phyloP scores from a whole-genome alignment of 805 yeast species.

The Hanseniaspora jakobsenii region DNA sequence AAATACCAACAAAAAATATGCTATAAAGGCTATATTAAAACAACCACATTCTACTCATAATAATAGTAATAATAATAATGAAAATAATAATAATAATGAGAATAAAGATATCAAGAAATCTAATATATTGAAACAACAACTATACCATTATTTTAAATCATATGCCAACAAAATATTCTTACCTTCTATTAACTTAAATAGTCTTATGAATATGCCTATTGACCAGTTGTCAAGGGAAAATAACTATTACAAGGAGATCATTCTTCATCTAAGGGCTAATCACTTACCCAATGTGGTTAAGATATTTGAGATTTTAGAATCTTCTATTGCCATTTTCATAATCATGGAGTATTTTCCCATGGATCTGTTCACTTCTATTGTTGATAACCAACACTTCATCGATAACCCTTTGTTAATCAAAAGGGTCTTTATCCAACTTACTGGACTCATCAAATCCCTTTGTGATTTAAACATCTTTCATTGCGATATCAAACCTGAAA shows the following conservation, averaged over 20 bases:
- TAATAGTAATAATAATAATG: slow-evolving; percentile 4
- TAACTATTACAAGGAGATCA: slow-evolving; percentile 46
- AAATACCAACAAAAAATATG: slow-evolving; percentile 40
- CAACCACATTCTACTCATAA: slow-evolving; percentile 24
- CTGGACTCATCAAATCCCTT: slow-evolving; percentile 72
- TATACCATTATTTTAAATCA: slow-evolving; percentile 22
- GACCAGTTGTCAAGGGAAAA: slow-evolving; percentile 23
- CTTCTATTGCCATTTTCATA: slow-evolving; percentile 47
- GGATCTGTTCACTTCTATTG: slow-evolving; percentile 76
- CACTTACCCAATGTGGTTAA: slow-evolving; percentile 66
- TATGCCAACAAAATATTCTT: slow-evolving; percentile 21
- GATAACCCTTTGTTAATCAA: slow-evolving; percentile 41
- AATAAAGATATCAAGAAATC: slow-evolving; percentile 19
- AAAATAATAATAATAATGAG: slow-evolving; percentile 15
- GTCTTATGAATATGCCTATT: slow-evolving; percentile 26
- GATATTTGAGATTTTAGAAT: slow-evolving; percentile 59
- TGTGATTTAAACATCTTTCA: slow-evolving; percentile 78
- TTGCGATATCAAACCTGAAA: slow-evolving; percentile 93
- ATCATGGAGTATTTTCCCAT: slow-evolving; percentile 82
- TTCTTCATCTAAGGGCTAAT: slow-evolving; percentile 63
- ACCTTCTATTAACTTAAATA: slow-evolving; percentile 23
- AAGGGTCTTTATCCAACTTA: slow-evolving; percentile 57
- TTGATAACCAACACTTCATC: slow-evolving; percentile 54
- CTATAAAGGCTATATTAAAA: slow-evolving; percentile 60
- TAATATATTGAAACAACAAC: slow-evolving; percentile 23